These are phyloP conservation scores for Leavenworthia alabamica DNA, from an alignment of 345 rosid species.

Conservation along the genomic window DNA sequence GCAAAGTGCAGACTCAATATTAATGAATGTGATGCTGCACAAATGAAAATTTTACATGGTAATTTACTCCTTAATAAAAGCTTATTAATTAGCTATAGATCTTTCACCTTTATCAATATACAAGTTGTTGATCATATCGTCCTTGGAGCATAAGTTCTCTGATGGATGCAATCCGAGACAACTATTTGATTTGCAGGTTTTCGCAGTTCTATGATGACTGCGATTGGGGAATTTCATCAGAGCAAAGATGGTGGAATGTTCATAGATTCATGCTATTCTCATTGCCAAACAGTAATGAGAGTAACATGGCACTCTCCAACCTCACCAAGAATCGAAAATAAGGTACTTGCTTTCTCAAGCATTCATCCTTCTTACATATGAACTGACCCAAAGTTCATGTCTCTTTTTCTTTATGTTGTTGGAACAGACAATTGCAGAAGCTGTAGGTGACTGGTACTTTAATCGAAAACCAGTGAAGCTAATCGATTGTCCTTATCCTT, in stretches of 20 bases:
- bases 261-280: slow-evolving; percentile 77
- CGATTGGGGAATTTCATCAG: slow-evolving; percentile 41
- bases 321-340: slow-evolving; percentile 60
- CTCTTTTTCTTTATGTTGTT: not conserved
- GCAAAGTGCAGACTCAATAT: slow-evolving; percentile 52
- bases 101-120: not conserved
- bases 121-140: not conserved
- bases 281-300: slow-evolving; percentile 60
- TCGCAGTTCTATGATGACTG: slow-evolving; percentile 57
- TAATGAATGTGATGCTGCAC: slow-evolving; percentile 46
- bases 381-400: not conserved
- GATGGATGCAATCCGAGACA: slow-evolving; percentile 24
- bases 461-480: slow-evolving; percentile 46
- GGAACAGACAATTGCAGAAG: slow-evolving; percentile 72
- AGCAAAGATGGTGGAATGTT: slow-evolving; percentile 50
- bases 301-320: slow-evolving; percentile 67
- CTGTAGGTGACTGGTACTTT: slow-evolving; percentile 90
- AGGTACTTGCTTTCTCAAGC: slow-evolving; percentile 37
- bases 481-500: slow-evolving; percentile 84
- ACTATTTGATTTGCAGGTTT: slow-evolving; percentile 38
- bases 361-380: slow-evolving; percentile 7
- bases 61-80: slow-evolving; percentile 1
- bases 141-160: no score
- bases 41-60: slow-evolving; percentile 61
- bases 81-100: slow-evolving; percentile 4